phyloP scores from a whole-genome alignment of 106 monocot species.

The Agapanthus africanus region DNA sequence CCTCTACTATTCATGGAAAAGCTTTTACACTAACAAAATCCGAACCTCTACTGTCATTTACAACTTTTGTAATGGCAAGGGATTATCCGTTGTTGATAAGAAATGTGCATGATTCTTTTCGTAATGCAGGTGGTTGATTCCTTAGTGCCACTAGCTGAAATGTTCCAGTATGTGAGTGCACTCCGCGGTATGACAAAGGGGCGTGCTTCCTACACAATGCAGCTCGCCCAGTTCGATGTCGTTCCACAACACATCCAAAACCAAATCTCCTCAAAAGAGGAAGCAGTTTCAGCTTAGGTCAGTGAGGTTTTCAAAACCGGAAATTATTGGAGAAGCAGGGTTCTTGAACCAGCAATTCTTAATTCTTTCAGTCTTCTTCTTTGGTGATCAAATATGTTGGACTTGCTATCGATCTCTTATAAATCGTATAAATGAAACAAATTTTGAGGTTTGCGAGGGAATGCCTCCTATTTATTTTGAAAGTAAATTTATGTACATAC shows the following conservation, averaged over 20 bases:
- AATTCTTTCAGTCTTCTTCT: not conserved
- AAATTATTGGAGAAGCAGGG: not conserved
- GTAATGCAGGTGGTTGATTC: slow-evolving; percentile 81
- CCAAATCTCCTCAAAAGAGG: slow-evolving; percentile 66
- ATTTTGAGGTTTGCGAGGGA: not conserved
- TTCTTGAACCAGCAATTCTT: slow-evolving; percentile 7
- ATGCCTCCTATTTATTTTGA: slow-evolving; percentile 6
- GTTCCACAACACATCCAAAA: slow-evolving; percentile 94
- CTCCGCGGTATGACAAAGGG: slow-evolving; percentile 96
- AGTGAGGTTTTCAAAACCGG: not conserved
- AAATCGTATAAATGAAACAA: not conserved
- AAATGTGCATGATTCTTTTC: not conserved
- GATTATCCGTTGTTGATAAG: too few relatives aligned
- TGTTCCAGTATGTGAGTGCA: slow-evolving; percentile 96
- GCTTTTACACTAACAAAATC: too few relatives aligned
- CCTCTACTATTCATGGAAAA: not conserved
- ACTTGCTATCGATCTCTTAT: not conserved
- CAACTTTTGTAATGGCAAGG: too few relatives aligned
- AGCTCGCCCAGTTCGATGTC: slow-evolving; percentile 77
- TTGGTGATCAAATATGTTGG: not conserved
- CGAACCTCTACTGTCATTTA: too few relatives aligned
- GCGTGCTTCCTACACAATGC: slow-evolving; percentile 93
- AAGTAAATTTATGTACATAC: not conserved
- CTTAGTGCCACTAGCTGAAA: slow-evolving; percentile 93
- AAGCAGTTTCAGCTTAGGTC: slow-evolving; percentile 53